Evolutionary conservation across 352 stramenopile genomes (phyloP).

Genomic region (Pythium plurisporium): DNA sequence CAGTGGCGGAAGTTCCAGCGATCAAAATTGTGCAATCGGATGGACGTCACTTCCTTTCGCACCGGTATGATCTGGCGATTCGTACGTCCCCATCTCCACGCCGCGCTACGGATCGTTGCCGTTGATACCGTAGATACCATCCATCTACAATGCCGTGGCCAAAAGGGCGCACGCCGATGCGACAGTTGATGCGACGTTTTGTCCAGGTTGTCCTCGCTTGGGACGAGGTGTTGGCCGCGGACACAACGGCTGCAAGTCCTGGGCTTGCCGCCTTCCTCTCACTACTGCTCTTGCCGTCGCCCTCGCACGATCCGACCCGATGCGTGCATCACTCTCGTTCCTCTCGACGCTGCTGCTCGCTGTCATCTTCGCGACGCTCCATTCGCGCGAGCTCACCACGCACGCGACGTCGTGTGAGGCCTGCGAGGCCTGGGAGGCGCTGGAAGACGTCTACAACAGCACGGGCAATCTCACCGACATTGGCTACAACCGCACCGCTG

Average conservation of each 20-base stretch:
- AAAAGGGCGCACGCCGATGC: neutral
- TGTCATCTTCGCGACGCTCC: neutral
- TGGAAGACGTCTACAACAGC: slow-evolving; percentile 12
- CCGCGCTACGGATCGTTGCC: too few relatives aligned
- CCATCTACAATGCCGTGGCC: too few relatives aligned
- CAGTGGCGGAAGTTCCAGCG: neutral
- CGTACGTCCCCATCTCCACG: too few relatives aligned
- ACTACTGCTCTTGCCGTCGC: neutral
- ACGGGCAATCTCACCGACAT: slow-evolving; percentile 19
- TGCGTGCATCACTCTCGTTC: neutral
- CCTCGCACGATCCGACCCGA: neutral
- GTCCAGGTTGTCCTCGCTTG: neutral
- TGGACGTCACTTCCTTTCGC: too few relatives aligned
- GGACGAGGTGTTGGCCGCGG: neutral
- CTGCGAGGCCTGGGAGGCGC: slow-evolving; percentile 9
- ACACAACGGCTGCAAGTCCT: neutral
- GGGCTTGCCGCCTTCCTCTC: neutral
- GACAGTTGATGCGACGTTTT: slow-evolving; percentile 2
- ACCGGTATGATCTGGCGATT: too few relatives aligned
- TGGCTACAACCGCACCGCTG: slow-evolving; percentile 8
- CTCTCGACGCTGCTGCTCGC: slow-evolving; percentile 2
- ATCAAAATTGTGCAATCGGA: too few relatives aligned
- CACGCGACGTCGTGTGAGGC: slow-evolving; percentile 3
- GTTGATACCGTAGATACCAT: too few relatives aligned
- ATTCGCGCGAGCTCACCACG: neutral